These are phyloP conservation scores for Fusarium caatingaense DNA, from an alignment of 2,329 filamentous ascomycete genomes.

Conservation along the genomic window DNA sequence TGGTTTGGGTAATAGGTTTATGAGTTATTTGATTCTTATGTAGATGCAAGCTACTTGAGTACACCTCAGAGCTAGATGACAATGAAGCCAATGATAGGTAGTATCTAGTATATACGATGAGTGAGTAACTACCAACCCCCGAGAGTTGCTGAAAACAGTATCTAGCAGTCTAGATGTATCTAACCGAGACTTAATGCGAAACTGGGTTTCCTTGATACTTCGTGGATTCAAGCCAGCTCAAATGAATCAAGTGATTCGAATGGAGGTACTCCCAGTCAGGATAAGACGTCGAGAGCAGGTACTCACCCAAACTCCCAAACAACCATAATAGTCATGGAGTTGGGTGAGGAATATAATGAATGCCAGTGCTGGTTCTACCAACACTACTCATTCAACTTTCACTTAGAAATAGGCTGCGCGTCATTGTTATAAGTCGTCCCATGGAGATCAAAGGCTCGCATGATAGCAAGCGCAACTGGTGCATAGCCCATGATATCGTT, in stretches of 20 bases:
- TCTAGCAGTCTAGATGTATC: background rate
- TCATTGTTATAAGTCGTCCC: conserved; percentile 47
- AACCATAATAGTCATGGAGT: background rate
- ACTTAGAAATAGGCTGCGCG: background rate
- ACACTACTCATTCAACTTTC: background rate
- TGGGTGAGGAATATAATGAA: background rate
- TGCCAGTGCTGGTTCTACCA: background rate
- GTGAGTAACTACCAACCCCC: background rate
- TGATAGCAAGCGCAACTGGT: conserved; percentile 71
- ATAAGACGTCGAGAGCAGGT: background rate
- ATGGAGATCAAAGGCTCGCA: conserved; percentile 69
- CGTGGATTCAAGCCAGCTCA: background rate
- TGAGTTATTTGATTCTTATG: background rate
- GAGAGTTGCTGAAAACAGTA: background rate
- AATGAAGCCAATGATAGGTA: background rate
- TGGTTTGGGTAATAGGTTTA: background rate
- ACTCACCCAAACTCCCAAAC: background rate
- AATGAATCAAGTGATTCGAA: background rate
- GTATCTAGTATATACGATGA: background rate
- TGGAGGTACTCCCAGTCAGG: background rate
- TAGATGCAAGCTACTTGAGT: background rate
- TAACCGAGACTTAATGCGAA: background rate
- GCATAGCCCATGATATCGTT: conserved; percentile 76
- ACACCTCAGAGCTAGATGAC: background rate
- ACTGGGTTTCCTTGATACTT: background rate